These are phyloP conservation scores for Nemania bipapillata DNA, from an alignment of 2,329 filamentous ascomycete genomes.

Conservation along the genomic window DNA sequence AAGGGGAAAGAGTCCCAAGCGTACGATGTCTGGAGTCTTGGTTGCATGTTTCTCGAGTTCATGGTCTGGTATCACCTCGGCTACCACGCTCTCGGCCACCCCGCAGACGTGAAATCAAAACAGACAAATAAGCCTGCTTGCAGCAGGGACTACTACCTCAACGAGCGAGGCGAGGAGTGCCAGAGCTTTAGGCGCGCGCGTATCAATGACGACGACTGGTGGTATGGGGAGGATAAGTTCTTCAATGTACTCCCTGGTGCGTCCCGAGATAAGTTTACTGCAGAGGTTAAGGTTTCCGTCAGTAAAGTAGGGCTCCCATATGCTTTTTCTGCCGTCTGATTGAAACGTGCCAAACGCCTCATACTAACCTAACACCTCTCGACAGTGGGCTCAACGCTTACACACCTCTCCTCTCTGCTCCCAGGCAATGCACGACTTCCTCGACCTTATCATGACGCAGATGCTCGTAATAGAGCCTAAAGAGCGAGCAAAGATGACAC, in stretches of 20 bases:
- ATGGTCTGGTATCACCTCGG: constrained; percentile 6
- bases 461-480: constrained; percentile 5
- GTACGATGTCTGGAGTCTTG: constrained; percentile 7
- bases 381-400: neutral
- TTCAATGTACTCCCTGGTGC: neutral
- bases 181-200: neutral
- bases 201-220: neutral
- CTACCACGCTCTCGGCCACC: neutral
- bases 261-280: neutral
- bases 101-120: neutral
- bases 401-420: neutral
- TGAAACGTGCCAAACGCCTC: neutral
- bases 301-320: neutral
- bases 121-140: neutral
- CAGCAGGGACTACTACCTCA: neutral
- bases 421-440: neutral
- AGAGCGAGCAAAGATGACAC: neutral
- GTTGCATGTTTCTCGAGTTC: constrained; percentile 1
- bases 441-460: neutral
- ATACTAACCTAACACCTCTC: neutral
- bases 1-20: neutral
- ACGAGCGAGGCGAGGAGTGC: neutral
- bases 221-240: neutral
- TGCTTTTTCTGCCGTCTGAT: neutral
- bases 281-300: neutral